phyloP scores from a whole-genome alignment of 495 filamentous ascomycete genomes.

The Paragyromitra xinjiangensis region DNA sequence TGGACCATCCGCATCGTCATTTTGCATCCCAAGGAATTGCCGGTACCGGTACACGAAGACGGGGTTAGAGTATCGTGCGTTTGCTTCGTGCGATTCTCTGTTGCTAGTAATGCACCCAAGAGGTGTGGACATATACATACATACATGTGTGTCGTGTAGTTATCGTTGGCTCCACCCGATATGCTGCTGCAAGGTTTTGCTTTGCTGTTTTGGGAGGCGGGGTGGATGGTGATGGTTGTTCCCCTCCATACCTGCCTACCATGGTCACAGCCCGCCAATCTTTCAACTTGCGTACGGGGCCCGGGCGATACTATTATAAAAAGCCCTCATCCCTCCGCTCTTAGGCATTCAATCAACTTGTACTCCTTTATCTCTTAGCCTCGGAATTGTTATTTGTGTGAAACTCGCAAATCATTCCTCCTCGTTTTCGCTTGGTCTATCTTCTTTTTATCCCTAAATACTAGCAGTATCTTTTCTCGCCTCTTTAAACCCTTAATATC shows the following conservation, averaged over 20 bases:
- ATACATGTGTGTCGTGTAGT: constrained; percentile 31
- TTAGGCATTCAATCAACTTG: constrained; percentile 23
- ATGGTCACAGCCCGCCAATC: constrained; percentile 20
- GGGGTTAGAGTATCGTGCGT: constrained; percentile 30
- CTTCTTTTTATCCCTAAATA: constrained; percentile 12
- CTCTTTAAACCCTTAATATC: constrained; percentile 16
- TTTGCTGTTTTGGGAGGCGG: constrained; percentile 45
- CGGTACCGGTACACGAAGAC: constrained; percentile 36
- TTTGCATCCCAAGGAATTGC: constrained; percentile 44
- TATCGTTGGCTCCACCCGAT: constrained; percentile 49
- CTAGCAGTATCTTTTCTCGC: neutral
- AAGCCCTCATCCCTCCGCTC: constrained; percentile 33
- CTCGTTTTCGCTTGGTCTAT: constrained; percentile 3
- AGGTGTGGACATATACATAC: constrained; percentile 34
- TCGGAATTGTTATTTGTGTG: constrained; percentile 26
- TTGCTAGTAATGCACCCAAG: constrained; percentile 34
- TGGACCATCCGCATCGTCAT: constrained; percentile 28
- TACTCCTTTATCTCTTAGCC: constrained; percentile 25
- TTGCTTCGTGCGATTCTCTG: constrained; percentile 38
- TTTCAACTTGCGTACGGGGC: neutral
- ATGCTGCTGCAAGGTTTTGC: constrained; percentile 40
- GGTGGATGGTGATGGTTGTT: constrained; percentile 41
- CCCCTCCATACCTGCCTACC: constrained; percentile 24
- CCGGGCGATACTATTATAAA: constrained; percentile 39
- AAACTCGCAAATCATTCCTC: neutral